Evolutionary conservation across 257 asterid genomes (phyloP).

Genomic region (Solanum appendiculatum): DNA sequence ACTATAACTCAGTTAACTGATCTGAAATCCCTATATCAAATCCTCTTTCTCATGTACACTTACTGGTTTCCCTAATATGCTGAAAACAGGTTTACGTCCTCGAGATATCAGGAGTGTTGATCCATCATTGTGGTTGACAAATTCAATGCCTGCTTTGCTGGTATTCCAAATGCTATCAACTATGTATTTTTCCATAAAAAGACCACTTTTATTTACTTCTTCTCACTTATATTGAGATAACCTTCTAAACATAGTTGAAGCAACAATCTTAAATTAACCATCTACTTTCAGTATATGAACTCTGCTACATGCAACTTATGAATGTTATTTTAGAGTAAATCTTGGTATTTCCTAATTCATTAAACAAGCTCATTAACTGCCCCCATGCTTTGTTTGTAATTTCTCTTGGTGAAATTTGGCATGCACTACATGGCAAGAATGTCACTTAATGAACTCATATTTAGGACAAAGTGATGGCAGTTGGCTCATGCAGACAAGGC

Average conservation of each 20-base stretch:
- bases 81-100: conserved; percentile 74
- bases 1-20: neutral
- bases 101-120: conserved; percentile 96
- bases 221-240: neutral
- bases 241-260: neutral
- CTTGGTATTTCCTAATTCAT: neutral
- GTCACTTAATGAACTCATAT: neutral
- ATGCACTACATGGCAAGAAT: neutral
- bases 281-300: neutral
- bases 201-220: neutral
- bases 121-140: conserved; percentile 96
- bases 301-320: neutral
- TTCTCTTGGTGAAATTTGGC: neutral
- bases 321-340: neutral
- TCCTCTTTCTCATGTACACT: neutral
- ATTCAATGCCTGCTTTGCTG: conserved; percentile 92
- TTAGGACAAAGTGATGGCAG: neutral
- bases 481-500: neutral
- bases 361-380: neutral
- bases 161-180: conserved; percentile 21
- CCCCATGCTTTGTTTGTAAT: neutral
- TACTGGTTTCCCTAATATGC: neutral
- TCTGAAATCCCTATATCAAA: neutral
- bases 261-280: neutral
- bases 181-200: neutral